Evolutionary conservation across 2,329 filamentous ascomycete genomes (phyloP), one percentile per base, ranked within the genome.

Genomic region (Annulohypoxylon truncatum): DNA sequence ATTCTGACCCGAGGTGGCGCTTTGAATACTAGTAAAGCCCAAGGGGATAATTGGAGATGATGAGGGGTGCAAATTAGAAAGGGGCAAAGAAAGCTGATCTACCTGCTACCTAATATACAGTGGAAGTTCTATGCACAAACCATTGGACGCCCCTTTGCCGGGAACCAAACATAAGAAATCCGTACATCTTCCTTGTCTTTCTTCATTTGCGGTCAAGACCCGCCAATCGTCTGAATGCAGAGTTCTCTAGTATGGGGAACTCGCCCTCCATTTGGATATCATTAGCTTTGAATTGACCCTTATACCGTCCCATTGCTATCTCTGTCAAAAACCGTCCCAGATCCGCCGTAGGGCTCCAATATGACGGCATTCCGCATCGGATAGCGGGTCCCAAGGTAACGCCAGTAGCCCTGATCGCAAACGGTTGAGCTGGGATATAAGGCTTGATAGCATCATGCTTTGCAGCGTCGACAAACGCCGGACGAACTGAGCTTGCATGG

Each of bases 1-100:
- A 92, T 74, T 82, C 83, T 4, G 89, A 92, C 75, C 80, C 84
- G 0, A 81, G 89, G 66, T 92, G 89, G 88, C 79, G 89, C n/a
- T 92, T 90, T 61, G 84, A 88, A 76, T 86, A 83, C 69, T 89
- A 22, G 12, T 54, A 13, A 38, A n/a, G 20, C 22, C 18, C 1
- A 50, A 48, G 18, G 13, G 20, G 2, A 48, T 29, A 31, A 8
- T 6, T 4, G 22, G 20, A 52, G 22, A 35, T 10, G 8, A 24
- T n/a, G 4, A n/a, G 1, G 42, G 22, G 12, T 8, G 13, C 15
- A n/a, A 6, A 15, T 42, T 18, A 28, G 22, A 26, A 15, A 12
- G 22, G 18, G 50, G 22, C 12, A 5, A 2, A 10, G 15, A 13
- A 20, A 9, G 46, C 46, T 12, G 2, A 9, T 15, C 22, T 20